These are phyloP conservation scores for Apiospora pterosperma DNA, from an alignment of 2,329 filamentous ascomycete species.

Conservation along the genomic window DNA sequence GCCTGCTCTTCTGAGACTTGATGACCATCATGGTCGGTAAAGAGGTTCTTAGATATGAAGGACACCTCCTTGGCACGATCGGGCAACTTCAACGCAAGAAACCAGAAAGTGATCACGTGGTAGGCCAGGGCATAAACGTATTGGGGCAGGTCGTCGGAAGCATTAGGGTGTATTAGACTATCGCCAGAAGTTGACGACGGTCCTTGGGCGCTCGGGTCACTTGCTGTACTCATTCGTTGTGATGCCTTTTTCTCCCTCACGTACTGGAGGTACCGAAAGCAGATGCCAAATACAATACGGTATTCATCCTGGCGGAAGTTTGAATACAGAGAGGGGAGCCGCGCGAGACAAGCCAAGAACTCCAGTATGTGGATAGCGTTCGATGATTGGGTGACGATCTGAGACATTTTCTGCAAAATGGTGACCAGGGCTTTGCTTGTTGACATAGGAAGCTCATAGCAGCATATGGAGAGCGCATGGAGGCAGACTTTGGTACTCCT, in stretches of 20 bases:
- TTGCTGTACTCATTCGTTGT: conserved; percentile 13
- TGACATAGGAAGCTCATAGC: conserved; percentile 86
- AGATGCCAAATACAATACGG: conserved; percentile 91
- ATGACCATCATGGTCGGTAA: conserved; percentile 71
- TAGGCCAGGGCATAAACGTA: conserved; percentile 94
- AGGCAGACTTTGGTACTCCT: conserved; percentile 90
- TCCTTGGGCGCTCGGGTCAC: conserved; percentile 20
- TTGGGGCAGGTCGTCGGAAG: conserved; percentile 75
- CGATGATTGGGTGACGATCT: conserved; percentile 89
- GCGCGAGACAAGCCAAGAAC: conserved; percentile 85
- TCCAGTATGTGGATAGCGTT: conserved; percentile 94
- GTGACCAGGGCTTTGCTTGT: conserved; percentile 81
- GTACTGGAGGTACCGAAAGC: conserved; percentile 88
- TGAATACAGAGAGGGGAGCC: conserved; percentile 78
- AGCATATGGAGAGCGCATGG: conserved; percentile 90
- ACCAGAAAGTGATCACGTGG: conserved; percentile 97
- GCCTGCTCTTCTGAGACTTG: conserved; percentile 87
- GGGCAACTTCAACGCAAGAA: conserved; percentile 79
- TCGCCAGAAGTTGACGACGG: background rate
- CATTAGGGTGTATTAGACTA: conserved; percentile 23
- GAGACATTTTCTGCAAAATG: conserved; percentile 89
- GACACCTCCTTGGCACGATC: conserved; percentile 81
- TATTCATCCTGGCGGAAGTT: conserved; percentile 92
- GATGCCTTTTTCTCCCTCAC: conserved; percentile 63
- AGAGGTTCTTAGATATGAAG: conserved; percentile 87